Evolutionary conservation across 2,329 filamentous ascomycete species (phyloP).

Genomic region (Botrytis cinerea): DNA sequence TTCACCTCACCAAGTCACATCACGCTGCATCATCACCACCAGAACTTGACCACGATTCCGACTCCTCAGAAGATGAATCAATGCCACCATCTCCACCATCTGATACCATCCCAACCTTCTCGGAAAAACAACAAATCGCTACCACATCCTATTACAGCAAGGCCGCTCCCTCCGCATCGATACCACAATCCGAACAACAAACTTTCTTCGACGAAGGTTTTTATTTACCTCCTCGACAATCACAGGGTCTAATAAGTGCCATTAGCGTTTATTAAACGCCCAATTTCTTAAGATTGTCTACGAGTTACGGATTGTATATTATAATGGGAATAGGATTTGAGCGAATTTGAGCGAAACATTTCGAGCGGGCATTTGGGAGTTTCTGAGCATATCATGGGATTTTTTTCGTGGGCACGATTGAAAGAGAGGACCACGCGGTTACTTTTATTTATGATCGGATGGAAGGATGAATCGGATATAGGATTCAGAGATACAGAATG

Average conservation of each 20-base stretch:
- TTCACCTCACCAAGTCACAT: constrained; percentile 70
- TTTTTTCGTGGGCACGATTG: neutral
- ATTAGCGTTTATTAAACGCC: constrained; percentile 50
- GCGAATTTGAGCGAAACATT: constrained; percentile 18
- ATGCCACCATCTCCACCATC: constrained; percentile 59
- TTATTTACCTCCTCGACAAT: constrained; percentile 48
- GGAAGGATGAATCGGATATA: neutral
- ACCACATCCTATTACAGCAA: constrained; percentile 45
- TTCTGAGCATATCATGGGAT: constrained; percentile 8
- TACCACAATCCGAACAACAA: constrained; percentile 42
- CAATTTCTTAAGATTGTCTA: neutral
- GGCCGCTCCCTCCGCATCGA: constrained; percentile 38
- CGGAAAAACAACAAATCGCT: constrained; percentile 55
- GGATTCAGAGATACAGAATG: neutral
- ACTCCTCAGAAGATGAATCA: constrained; percentile 69
- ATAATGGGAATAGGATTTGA: constrained; percentile 29
- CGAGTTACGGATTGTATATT: constrained; percentile 25
- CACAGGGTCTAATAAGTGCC: constrained; percentile 44
- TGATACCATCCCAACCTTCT: constrained; percentile 58
- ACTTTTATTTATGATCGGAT: constrained; percentile 1
- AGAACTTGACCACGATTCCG: constrained; percentile 69
- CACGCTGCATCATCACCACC: constrained; percentile 58
- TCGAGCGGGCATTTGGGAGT: constrained; percentile 14
- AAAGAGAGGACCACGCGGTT: constrained; percentile 25
- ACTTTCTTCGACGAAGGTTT: constrained; percentile 51